Conservation (phyloP, 2,329 filamentous ascomycete species). For the Aureobasidium sp. region DNA sequence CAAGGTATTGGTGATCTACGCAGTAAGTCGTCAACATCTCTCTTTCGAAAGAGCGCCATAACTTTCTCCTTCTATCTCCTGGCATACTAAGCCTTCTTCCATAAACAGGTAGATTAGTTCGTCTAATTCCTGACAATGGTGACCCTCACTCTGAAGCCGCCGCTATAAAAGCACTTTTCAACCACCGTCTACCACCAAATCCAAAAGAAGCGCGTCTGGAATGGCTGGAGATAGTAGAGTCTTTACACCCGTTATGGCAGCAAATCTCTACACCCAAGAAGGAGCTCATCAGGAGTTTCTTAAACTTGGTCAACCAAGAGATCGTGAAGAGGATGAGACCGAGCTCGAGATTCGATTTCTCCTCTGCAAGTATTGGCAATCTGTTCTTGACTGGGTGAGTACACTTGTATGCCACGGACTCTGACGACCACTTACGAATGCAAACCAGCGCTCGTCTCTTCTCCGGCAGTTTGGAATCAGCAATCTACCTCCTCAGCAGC, state of each 20-base stretch:
- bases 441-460: slow-evolving; percentile 69
- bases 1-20: slow-evolving; percentile 65
- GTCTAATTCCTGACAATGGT: slow-evolving; percentile 67
- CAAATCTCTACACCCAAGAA: slow-evolving; percentile 45
- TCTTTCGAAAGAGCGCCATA: background rate
- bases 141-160: slow-evolving; percentile 55
- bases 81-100: background rate
- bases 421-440: background rate
- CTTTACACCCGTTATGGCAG: slow-evolving; percentile 67
- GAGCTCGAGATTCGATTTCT: slow-evolving; percentile 43
- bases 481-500: slow-evolving; percentile 80
- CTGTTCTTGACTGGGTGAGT: slow-evolving; percentile 45
- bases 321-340: slow-evolving; percentile 43
- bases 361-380: slow-evolving; percentile 45
- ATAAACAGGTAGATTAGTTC: slow-evolving; percentile 66
- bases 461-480: slow-evolving; percentile 84
- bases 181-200: slow-evolving; percentile 67
- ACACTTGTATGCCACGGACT: background rate
- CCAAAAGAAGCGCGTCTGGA: slow-evolving; percentile 59
- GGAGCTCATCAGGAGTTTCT: slow-evolving; percentile 45
- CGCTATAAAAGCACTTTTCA: slow-evolving; percentile 79
- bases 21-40: slow-evolving; percentile 43
- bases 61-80: background rate
- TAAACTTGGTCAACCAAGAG: slow-evolving; percentile 45
- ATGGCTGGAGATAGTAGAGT: slow-evolving; percentile 87